phyloP scores from a whole-genome alignment of 2,329 filamentous ascomycete genomes.

The Fusarium staphyleae region DNA sequence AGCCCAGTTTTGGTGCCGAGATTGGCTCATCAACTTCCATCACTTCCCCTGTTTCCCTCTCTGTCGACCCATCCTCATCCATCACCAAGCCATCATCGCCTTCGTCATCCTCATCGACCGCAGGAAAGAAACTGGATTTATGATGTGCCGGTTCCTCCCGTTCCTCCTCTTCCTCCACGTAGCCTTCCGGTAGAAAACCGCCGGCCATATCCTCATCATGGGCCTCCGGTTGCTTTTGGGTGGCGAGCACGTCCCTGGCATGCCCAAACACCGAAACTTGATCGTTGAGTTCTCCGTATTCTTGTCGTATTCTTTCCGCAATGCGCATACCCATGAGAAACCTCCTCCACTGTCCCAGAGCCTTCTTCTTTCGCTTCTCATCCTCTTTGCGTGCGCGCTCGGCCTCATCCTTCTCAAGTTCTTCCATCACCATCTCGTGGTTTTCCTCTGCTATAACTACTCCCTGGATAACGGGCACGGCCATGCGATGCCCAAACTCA shows the following conservation, averaged over 20 bases:
- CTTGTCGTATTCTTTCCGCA: slow-evolving; percentile 74
- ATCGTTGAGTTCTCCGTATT: slow-evolving; percentile 72
- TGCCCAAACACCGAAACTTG: slow-evolving; percentile 63
- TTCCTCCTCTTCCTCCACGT: slow-evolving; percentile 56
- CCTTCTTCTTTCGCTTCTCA: slow-evolving; percentile 77
- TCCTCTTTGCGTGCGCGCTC: slow-evolving; percentile 81
- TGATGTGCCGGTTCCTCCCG: slow-evolving; percentile 42
- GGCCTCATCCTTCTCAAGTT: slow-evolving; percentile 78
- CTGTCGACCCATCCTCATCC: slow-evolving; percentile 37
- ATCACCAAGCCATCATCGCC: slow-evolving; percentile 46
- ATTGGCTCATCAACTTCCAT: slow-evolving; percentile 7
- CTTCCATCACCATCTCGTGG: slow-evolving; percentile 74
- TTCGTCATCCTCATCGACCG: slow-evolving; percentile 53
- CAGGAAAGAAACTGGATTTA: slow-evolving; percentile 58
- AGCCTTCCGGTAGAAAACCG: slow-evolving; percentile 66
- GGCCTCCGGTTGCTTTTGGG: slow-evolving; percentile 33
- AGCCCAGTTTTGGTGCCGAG: neutral
- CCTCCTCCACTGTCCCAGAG: slow-evolving; percentile 82
- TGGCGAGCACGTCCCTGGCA: slow-evolving; percentile 40
- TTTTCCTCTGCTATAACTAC: slow-evolving; percentile 88
- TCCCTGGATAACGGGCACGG: slow-evolving; percentile 88
- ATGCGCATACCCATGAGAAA: slow-evolving; percentile 88
- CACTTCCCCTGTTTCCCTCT: neutral
- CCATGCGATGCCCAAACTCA: slow-evolving; percentile 94
- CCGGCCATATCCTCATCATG: slow-evolving; percentile 63